Percentiles rank a stretch among this genome's conserved stretches.
Conservation (phyloP, 1,284 basidiomycete genomes). For the Porodaedalea pini region DNA sequence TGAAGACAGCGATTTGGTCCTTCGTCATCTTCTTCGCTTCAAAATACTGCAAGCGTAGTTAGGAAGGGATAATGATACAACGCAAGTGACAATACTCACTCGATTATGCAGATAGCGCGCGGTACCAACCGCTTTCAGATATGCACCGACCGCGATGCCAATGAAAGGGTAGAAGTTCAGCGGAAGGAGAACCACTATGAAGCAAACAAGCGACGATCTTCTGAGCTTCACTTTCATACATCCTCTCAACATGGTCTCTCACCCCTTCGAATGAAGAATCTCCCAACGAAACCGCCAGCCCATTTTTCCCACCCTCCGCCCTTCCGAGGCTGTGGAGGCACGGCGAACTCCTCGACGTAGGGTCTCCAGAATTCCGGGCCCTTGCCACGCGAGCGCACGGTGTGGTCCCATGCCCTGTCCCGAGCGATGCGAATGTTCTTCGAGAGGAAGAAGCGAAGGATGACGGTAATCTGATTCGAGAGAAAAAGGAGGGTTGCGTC, state of each 20-base stretch:
- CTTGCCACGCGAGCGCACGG: constrained; percentile 75
- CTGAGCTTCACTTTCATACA: neutral
- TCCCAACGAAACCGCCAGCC: constrained; percentile 46
- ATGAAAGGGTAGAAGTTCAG: constrained; percentile 70
- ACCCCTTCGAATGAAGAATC: constrained; percentile 51
- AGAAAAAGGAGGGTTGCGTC: constrained; percentile 74
- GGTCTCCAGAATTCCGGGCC: constrained; percentile 80
- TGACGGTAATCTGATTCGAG: constrained; percentile 65
- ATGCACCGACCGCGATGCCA: constrained; percentile 61
- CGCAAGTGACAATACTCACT: constrained; percentile 36
- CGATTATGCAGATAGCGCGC: constrained; percentile 68
- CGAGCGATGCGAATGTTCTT: constrained; percentile 76
- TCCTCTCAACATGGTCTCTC: constrained; percentile 22
- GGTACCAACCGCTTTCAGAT: constrained; percentile 65
- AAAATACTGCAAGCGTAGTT: constrained; percentile 58
- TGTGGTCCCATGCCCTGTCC: constrained; percentile 76
- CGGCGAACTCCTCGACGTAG: constrained; percentile 84
- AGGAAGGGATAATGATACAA: neutral
- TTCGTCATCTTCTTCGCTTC: constrained; percentile 75
- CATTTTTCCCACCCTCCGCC: constrained; percentile 37
- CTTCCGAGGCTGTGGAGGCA: constrained; percentile 49
- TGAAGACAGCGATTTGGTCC: constrained; percentile 64
- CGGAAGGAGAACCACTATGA: constrained; percentile 62
- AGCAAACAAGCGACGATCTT: neutral
- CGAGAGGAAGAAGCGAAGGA: constrained; percentile 76